These are phyloP conservation scores for Eucalyptus victrix DNA, from an alignment of 345 rosid species.

Conservation along the genomic window DNA sequence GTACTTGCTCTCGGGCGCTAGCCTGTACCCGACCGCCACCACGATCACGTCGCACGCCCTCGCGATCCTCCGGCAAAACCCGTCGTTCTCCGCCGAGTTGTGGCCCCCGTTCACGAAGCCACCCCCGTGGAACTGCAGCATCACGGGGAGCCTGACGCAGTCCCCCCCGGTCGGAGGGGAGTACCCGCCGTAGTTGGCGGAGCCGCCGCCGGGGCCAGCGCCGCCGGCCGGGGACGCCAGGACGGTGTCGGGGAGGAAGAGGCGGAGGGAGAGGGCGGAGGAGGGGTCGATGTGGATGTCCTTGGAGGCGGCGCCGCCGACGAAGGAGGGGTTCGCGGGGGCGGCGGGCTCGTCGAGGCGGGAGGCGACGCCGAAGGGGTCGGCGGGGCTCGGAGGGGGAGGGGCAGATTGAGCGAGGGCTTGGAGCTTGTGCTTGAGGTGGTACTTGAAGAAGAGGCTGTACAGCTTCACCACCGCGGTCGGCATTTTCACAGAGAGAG, in stretches of 20 bases:
- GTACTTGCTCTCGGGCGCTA: constrained; percentile 71
- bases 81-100: constrained; percentile 50
- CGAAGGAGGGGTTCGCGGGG: constrained; percentile 66
- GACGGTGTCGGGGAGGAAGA: constrained; percentile 81
- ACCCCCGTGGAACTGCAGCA: constrained; percentile 95
- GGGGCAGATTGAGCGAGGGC: constrained; percentile 37
- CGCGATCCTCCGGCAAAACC: constrained; percentile 62
- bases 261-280: constrained; percentile 65
- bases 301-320: constrained; percentile 90
- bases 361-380: constrained; percentile 55
- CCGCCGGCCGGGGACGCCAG: constrained; percentile 19
- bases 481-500: background rate
- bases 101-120: constrained; percentile 80
- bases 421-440: constrained; percentile 62
- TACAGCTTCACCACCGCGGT: constrained; percentile 51
- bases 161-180: constrained; percentile 22
- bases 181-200: constrained; percentile 39
- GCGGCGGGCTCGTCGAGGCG: constrained; percentile 71
- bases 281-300: constrained; percentile 89
- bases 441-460: constrained; percentile 84
- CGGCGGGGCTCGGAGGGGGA: background rate
- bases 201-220: background rate
- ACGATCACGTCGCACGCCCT: constrained; percentile 72
- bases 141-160: constrained; percentile 54
- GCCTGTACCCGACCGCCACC: constrained; percentile 76